A percentile compares a stretch with the other conserved stretches of the same genome.
phyloP scores from a whole-genome alignment of 2,329 filamentous ascomycete genomes.

The Dissoconium aciculare region DNA sequence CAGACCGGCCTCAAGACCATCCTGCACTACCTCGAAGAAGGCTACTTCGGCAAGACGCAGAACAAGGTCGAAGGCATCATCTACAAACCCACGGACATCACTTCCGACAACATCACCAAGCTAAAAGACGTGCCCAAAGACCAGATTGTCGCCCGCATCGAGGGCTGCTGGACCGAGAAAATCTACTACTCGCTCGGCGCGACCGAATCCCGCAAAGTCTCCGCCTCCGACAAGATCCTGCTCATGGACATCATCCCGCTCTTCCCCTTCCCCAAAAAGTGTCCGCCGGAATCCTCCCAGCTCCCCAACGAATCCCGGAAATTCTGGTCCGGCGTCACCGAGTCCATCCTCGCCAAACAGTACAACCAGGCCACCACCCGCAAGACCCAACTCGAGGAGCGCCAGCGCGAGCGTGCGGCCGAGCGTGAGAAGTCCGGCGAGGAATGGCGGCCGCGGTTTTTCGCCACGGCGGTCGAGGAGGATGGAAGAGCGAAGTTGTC shows the following conservation, averaged over 20 bases:
- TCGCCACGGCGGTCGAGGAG: slow-evolving; percentile 47
- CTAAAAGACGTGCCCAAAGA: slow-evolving; percentile 78
- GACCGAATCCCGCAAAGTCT: slow-evolving; percentile 30
- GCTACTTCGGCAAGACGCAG: slow-evolving; percentile 81
- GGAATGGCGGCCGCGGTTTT: slow-evolving; percentile 79
- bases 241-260: slow-evolving; percentile 84
- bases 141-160: slow-evolving; percentile 67
- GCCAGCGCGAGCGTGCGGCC: slow-evolving; percentile 69
- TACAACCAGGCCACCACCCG: slow-evolving; percentile 69
- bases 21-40: slow-evolving; percentile 82
- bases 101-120: slow-evolving; percentile 63
- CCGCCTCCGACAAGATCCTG: slow-evolving; percentile 46
- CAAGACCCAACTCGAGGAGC: slow-evolving; percentile 85
- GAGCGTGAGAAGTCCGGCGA: slow-evolving; percentile 56
- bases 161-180: slow-evolving; percentile 71
- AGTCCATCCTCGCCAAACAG: slow-evolving; percentile 70
- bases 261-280: slow-evolving; percentile 57
- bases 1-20: slow-evolving; percentile 85
- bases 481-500: slow-evolving; percentile 49
- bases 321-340: slow-evolving; percentile 78
- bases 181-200: slow-evolving; percentile 43
- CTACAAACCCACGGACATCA: slow-evolving; percentile 68
- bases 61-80: slow-evolving; percentile 85
- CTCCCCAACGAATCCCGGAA: slow-evolving; percentile 77
- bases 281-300: slow-evolving; percentile 65